Base-by-base conservation (phyloP, 2,329 filamentous ascomycete species). In the Epichloe uncinata region DNA sequence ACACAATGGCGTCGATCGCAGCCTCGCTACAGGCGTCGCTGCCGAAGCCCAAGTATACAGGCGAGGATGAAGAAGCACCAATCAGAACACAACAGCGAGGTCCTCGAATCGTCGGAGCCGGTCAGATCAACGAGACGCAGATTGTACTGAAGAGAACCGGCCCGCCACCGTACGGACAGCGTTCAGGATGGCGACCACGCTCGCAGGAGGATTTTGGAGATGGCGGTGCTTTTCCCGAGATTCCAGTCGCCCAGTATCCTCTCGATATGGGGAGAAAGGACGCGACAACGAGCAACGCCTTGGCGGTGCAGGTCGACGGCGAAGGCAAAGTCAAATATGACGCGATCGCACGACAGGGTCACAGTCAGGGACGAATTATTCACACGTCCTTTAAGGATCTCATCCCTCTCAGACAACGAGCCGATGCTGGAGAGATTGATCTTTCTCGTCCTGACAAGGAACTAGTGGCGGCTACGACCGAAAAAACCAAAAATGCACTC, bases 361-460 rank as follows among this genome's bases (percentile, higher is more conserved):
- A 98, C 65, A 77, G 77, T 63, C 87, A 89, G 18, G 81, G 80
- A 53, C 78, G 90, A 46, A 86, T 96, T 55, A 83, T 98, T 11
- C 93, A 98, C 66, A 84, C 93, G 16, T 95, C 87, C 8, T 98
- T 98, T 73, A 96, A 95, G 64, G 93, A 97, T 60, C 72, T 98
- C 47, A 98, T 98, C 54, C 93, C 93, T 6, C 75, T 98, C 53
- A 81, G 93, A 53, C 90, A 97, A 67, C 84, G 88, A 56, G 93
- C 93, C 54, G 86, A 97, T 68, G 87, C 88, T 36, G 93, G 93
- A 52, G 89, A 97, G 63, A 81, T 98, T 57, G 87, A 89, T 50
- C 72, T 98, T 43, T 85, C 87, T 54, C 77, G 89, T 54, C 93
- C 93, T 0, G 87, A 81, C 57, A 79, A 87, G 65, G 89, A 96